phyloP scores from a whole-genome alignment of 305 asterid genomes.

The Petunia hybrid region DNA sequence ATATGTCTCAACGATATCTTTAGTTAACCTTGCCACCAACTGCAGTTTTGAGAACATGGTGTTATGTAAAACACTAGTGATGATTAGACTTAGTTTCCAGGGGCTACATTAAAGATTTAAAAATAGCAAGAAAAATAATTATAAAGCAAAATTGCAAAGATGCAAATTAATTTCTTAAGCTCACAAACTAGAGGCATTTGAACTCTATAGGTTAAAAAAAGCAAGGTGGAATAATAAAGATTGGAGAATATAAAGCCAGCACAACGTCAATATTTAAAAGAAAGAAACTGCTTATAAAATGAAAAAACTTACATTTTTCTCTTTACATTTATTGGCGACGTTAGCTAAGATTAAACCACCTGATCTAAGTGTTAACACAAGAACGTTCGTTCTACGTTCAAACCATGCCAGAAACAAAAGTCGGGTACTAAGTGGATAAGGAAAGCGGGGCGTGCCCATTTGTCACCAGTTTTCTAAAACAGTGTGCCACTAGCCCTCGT shows the following conservation, averaged over 20 bases:
- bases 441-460: too few species aligned
- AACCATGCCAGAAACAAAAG: too few species aligned
- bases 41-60: conserved; percentile 51
- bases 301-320: background rate
- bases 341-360: background rate
- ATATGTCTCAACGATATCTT: conserved; percentile 86
- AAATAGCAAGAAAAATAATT: background rate
- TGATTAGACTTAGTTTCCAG: background rate
- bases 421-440: too few species aligned
- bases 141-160: conserved; percentile 19
- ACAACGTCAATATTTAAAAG: background rate
- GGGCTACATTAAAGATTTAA: conserved; percentile 20
- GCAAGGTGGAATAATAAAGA: conserved; percentile 1
- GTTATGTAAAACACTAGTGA: background rate
- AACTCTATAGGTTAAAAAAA: background rate
- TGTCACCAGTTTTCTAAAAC: too few species aligned
- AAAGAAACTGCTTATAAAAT: background rate
- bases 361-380: background rate
- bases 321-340: background rate
- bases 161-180: background rate
- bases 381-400: background rate
- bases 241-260: background rate
- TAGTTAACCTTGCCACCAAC: conserved; percentile 93
- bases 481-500: too few species aligned
- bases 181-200: conserved; percentile 6